Evolutionary conservation across 2,329 filamentous ascomycete species (phyloP).

Genomic region (Chrysoporthe cubensis): DNA sequence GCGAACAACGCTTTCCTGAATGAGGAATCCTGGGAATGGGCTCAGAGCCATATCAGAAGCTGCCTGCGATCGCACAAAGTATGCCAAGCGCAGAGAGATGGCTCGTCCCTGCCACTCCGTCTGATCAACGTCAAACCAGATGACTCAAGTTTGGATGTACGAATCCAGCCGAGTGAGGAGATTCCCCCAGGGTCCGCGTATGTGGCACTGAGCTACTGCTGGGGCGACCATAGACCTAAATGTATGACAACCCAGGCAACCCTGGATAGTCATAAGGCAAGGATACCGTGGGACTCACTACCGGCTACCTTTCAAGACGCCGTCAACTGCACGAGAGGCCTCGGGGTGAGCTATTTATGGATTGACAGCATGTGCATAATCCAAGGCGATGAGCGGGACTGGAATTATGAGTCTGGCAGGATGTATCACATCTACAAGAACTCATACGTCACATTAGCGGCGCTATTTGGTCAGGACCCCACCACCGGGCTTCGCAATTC

Average conservation of each 20-base stretch:
- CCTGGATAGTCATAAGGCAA: slow-evolving; percentile 17
- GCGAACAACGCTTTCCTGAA: no score
- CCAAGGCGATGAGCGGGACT: slow-evolving; percentile 32
- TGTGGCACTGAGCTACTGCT: slow-evolving; percentile 31
- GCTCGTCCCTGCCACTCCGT: no score
- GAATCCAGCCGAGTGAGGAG: neutral
- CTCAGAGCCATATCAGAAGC: no score
- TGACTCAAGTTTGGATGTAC: neutral
- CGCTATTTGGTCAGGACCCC: neutral
- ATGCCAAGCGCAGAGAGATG: no score
- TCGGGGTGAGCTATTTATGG: slow-evolving; percentile 34
- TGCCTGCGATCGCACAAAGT: no score
- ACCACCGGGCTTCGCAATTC: neutral
- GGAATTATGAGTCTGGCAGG: slow-evolving; percentile 27
- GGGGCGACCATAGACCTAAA: slow-evolving; percentile 28
- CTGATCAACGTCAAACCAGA: neutral
- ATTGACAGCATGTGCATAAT: slow-evolving; percentile 36
- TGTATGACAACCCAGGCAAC: slow-evolving; percentile 25
- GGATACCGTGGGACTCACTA: slow-evolving; percentile 21
- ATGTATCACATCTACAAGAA: slow-evolving; percentile 32
- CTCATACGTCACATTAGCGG: slow-evolving; percentile 3
- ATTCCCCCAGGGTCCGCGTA: neutral
- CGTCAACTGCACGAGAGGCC: slow-evolving; percentile 26
- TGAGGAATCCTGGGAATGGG: no score
- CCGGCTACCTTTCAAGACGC: slow-evolving; percentile 32